Evolutionary conservation across 2,329 filamentous ascomycete genomes (phyloP).

Genomic region (Diaporthe vaccinii): DNA sequence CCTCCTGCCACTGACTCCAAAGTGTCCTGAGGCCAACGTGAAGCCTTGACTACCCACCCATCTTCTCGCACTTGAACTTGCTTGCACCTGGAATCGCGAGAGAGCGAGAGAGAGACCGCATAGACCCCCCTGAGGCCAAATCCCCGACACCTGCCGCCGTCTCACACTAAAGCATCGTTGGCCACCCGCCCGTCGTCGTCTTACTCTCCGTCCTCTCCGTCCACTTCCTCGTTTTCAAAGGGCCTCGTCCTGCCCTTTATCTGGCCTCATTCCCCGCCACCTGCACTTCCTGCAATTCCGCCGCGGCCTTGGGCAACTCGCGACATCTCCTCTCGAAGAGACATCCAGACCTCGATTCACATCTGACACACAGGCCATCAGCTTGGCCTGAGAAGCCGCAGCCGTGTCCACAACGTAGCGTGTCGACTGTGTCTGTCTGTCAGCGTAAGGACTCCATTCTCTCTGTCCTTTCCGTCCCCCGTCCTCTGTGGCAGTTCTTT

Average conservation of each 20-base stretch:
- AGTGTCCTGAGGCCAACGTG: conserved; percentile 26
- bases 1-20: conserved; percentile 13
- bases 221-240: neutral
- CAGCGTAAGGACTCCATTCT: conserved; percentile 36
- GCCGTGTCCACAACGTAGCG: conserved; percentile 1
- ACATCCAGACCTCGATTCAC: conserved; percentile 30
- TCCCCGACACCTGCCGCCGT: conserved; percentile 20
- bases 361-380: conserved; percentile 35
- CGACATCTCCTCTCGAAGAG: conserved; percentile 14
- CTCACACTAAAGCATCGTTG: conserved; percentile 32
- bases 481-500: conserved; percentile 17
- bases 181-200: conserved; percentile 17
- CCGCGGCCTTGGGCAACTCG: conserved; percentile 9
- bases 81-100: neutral
- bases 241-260: conserved; percentile 16
- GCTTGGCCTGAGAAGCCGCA: conserved; percentile 30
- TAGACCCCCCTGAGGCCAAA: conserved; percentile 32
- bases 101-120: conserved; percentile 18
- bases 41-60: neutral
- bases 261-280: conserved; percentile 21
- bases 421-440: conserved; percentile 6
- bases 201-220: neutral
- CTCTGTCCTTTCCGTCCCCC: conserved; percentile 17
- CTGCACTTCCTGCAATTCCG: neutral
- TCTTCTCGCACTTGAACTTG: neutral